Conservation (phyloP, 2,329 filamentous ascomycete species). For the Ophiostoma himal-ulmi region DNA sequence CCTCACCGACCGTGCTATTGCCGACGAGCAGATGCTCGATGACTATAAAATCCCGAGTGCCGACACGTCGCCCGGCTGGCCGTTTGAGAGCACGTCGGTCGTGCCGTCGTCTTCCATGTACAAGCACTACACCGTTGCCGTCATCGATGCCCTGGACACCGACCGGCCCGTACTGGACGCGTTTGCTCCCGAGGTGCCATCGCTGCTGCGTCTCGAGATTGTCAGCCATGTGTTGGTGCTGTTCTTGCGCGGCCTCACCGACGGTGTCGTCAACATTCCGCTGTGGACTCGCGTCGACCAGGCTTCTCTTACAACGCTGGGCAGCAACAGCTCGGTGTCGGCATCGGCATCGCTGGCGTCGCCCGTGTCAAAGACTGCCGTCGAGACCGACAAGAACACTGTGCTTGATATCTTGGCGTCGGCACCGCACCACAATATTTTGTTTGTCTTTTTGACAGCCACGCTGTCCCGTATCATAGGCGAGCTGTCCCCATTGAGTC, state of each 20-base stretch:
- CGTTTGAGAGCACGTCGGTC: conserved; percentile 38
- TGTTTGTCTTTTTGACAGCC: conserved; percentile 79
- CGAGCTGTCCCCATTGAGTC: conserved; percentile 43
- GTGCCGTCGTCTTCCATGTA: conserved; percentile 3
- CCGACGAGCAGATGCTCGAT: conserved; percentile 58
- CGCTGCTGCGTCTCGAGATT: conserved; percentile 66
- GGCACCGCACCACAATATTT: conserved; percentile 74
- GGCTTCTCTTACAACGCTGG: conserved; percentile 32
- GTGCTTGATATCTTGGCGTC: conserved; percentile 69
- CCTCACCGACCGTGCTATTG: conserved; percentile 50
- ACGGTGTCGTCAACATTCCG: conserved; percentile 67
- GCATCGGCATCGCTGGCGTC: neutral
- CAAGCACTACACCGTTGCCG: conserved; percentile 17
- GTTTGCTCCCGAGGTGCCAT: conserved; percentile 57
- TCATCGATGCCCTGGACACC: conserved; percentile 66
- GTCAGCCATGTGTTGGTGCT: conserved; percentile 64
- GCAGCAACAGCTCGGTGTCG: conserved; percentile 26
- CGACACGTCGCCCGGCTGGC: conserved; percentile 48
- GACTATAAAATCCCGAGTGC: conserved; percentile 47
- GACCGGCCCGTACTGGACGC: conserved; percentile 56
- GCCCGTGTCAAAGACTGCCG: conserved; percentile 17
- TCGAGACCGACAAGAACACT: conserved; percentile 43
- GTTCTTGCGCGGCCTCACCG: conserved; percentile 69
- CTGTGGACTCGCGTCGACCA: conserved; percentile 67
- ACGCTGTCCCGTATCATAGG: conserved; percentile 56